Conservation (phyloP, 305 asterid species). For the Rubia peregrina region DNA sequence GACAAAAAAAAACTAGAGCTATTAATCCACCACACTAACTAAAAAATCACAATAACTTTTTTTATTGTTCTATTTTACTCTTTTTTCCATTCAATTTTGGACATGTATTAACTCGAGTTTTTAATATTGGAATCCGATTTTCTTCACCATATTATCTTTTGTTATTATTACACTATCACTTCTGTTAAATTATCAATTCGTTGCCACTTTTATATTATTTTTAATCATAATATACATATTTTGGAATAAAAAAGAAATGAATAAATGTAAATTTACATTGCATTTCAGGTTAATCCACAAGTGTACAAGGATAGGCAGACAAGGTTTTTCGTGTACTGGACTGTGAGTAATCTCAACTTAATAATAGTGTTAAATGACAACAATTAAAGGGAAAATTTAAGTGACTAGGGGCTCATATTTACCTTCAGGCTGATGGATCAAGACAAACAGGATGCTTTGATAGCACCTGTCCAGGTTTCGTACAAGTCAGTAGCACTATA, state of each 20-base stretch:
- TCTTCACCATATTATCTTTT: too few species aligned
- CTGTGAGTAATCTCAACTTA: slow-evolving; percentile 38
- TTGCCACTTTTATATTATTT: neutral
- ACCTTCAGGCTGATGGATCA: slow-evolving; percentile 39
- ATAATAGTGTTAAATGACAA: neutral
- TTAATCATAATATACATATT: neutral
- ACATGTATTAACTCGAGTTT: too few species aligned
- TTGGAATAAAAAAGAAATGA: neutral
- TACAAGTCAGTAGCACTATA: slow-evolving; percentile 50
- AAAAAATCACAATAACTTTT: too few species aligned
- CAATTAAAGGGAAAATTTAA: neutral
- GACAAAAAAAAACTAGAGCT: too few species aligned
- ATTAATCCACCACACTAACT: too few species aligned
- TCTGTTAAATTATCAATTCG: too few species aligned
- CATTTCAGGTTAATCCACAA: slow-evolving; percentile 53
- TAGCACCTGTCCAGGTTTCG: slow-evolving; percentile 61
- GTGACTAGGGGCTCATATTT: neutral
- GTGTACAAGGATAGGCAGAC: slow-evolving; percentile 60
- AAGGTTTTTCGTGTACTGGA: slow-evolving; percentile 58
- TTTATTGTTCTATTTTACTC: too few species aligned
- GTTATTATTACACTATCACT: too few species aligned
- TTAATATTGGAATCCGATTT: too few species aligned
- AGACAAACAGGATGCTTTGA: slow-evolving; percentile 61
- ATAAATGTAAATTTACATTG: neutral
- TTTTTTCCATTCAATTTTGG: too few species aligned